These are phyloP conservation scores for Beauveria pseudobassiana DNA, from an alignment of 2,329 filamentous ascomycete species.

Conservation along the genomic window DNA sequence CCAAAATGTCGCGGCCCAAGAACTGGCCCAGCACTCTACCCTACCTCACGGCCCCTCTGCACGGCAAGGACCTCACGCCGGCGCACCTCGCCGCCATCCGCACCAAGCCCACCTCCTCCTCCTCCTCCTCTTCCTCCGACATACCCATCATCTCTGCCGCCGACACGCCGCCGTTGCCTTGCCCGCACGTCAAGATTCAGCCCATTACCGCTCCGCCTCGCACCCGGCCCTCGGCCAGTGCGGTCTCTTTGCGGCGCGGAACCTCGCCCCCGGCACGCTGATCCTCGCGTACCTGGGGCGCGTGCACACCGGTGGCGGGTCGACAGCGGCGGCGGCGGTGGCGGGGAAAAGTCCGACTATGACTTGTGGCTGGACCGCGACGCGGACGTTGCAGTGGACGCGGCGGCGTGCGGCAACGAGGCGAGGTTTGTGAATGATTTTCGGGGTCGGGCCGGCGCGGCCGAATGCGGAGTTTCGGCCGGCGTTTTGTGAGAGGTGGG, in stretches of 20 bases:
- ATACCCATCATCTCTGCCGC: constrained; percentile 19
- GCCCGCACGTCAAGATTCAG: constrained; percentile 44
- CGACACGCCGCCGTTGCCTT: constrained; percentile 37
- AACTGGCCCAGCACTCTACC: constrained; percentile 50
- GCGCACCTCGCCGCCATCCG: constrained; percentile 34
- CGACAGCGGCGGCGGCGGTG: constrained; percentile 19
- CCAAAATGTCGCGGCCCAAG: constrained; percentile 34
- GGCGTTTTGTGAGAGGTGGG: constrained; percentile 45
- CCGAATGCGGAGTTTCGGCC: constrained; percentile 54
- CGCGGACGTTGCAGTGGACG: constrained; percentile 52
- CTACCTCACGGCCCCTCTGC: constrained; percentile 44
- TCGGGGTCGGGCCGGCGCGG: constrained; percentile 41
- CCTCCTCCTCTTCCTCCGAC: constrained; percentile 9
- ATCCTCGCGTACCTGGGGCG: constrained; percentile 56
- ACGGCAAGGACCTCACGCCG: constrained; percentile 38
- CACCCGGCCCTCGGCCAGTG: constrained; percentile 53
- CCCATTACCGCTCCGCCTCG: constrained; percentile 35
- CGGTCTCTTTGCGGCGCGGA: constrained; percentile 51
- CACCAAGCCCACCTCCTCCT: constrained; percentile 18
- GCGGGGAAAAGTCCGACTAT: constrained; percentile 41
- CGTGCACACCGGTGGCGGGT: constrained; percentile 37
- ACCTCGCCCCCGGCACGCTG: constrained; percentile 46
- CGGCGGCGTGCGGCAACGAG: constrained; percentile 51
- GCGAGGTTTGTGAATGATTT: constrained; percentile 62
- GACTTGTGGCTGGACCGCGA: constrained; percentile 57